Base-by-base conservation (phyloP, 495 filamentous ascomycete genomes). In the Acidomyces sp. region DNA sequence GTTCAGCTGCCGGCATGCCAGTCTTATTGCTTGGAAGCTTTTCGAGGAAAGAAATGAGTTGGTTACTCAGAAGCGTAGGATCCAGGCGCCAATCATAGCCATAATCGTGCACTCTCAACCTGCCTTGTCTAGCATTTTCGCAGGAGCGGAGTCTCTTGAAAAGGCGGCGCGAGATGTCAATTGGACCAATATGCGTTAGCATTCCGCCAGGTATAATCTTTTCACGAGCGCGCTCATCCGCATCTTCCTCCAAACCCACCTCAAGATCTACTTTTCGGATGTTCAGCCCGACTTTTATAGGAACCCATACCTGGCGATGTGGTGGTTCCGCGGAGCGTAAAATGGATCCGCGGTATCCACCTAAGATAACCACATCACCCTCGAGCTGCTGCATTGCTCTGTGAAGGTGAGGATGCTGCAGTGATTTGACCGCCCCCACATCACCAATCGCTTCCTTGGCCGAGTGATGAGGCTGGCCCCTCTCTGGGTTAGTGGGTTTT, bases 11-110 rank as follows among this genome's bases (percentile, higher is more conserved):
- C 0, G 68, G 59, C 0, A 63, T 54, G 11, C 55, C 62, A 1
- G 69, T 62, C 18, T 69, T 59, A 58, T 95, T 94, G 29, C 75
- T 87, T 1, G 75, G 82, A 2, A 97, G 63, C 4, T 59, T 65
- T 56, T 83, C 75, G 11, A 97, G 63, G 46, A 80, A 94, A 22
- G 65, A 55, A 20, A 79, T 71, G 4, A 97, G 61, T 35, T 71
- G 70, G 7, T 66, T 62, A 0, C 80, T 84, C 2, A 92, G 69
- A 1, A 88, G 61, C 51, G 82, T 71, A 1, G 90, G 90, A 44
- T 81, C 85, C 39, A 97, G 63, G 21, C 90, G 74, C 88, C 88
- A 97, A 57, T 97, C 88, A 54, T 93, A 97, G 22, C 90, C 86
- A 51, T 90, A 97, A 46, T 95, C 78, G 59, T 81, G 80, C 2